phyloP scores from a whole-genome alignment of 306 rosid species.

The Inga leiocalycina region DNA sequence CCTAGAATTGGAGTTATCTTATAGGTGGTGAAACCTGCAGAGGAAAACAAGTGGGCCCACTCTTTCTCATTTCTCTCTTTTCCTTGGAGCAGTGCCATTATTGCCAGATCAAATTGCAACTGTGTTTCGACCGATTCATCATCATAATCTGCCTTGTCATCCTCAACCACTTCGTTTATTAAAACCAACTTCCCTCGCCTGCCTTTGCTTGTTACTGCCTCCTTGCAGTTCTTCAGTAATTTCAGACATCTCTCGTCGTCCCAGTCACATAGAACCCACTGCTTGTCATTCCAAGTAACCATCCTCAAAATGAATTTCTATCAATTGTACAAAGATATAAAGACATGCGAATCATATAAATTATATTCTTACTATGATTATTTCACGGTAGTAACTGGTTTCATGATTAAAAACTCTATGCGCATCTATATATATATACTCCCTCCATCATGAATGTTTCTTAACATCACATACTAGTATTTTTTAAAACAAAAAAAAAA shows the following conservation, averaged over 20 bases:
- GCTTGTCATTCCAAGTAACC: not conserved
- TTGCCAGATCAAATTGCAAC: constrained; percentile 22
- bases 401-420: no score
- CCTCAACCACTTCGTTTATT: constrained; percentile 47
- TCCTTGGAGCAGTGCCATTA: constrained; percentile 28
- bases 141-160: constrained; percentile 3
- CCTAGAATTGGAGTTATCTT: constrained; percentile 35
- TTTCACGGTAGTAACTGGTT: no score
- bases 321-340: not conserved
- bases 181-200: constrained; percentile 41
- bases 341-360: no score
- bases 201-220: constrained; percentile 32
- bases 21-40: constrained; percentile 29
- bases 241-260: constrained; percentile 45
- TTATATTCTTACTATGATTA: no score
- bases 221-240: constrained; percentile 49
- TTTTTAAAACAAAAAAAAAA: no score
- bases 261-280: constrained; percentile 58
- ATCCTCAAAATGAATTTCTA: not conserved
- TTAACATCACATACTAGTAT: no score
- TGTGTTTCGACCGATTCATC: constrained; percentile 37
- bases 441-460: no score
- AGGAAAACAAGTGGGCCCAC: constrained; percentile 34
- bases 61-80: constrained; percentile 44
- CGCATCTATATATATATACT: no score